phyloP scores from a whole-genome alignment of 495 filamentous ascomycete species.

The Chaetomium fimeti region DNA sequence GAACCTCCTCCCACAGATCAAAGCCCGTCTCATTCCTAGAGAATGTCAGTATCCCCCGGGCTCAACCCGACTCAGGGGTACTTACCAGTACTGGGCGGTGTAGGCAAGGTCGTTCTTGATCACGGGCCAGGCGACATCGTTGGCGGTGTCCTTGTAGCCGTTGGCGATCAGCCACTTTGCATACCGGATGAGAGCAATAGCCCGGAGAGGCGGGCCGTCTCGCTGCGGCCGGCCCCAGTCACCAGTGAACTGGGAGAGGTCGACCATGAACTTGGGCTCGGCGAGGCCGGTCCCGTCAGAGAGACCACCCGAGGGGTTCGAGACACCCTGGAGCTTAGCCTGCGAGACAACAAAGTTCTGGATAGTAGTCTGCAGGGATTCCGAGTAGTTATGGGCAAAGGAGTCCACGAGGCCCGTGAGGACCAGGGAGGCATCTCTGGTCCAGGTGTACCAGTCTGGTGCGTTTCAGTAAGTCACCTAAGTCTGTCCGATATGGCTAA shows the following conservation, averaged over 20 bases:
- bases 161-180: slow-evolving; percentile 50
- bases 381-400: slow-evolving; percentile 55
- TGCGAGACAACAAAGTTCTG: slow-evolving; percentile 58
- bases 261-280: slow-evolving; percentile 62
- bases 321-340: slow-evolving; percentile 59
- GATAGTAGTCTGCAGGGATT: slow-evolving; percentile 52
- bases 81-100: slow-evolving; percentile 65
- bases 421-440: slow-evolving; percentile 65
- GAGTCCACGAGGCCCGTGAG: slow-evolving; percentile 60
- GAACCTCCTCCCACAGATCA: slow-evolving; percentile 72
- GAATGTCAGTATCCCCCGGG: background rate
- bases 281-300: slow-evolving; percentile 53
- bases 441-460: slow-evolving; percentile 66
- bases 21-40: slow-evolving; percentile 57
- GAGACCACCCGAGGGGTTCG: slow-evolving; percentile 59
- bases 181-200: slow-evolving; percentile 55
- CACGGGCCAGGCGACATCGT: slow-evolving; percentile 57
- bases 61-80: background rate
- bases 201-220: slow-evolving; percentile 69
- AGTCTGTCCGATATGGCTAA: background rate
- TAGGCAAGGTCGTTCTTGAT: slow-evolving; percentile 69
- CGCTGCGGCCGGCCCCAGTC: slow-evolving; percentile 70
- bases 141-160: slow-evolving; percentile 45
- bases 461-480: slow-evolving; percentile 13
- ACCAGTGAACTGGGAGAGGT: slow-evolving; percentile 60